Evolutionary conservation across 441 rosid genomes (phyloP).

Genomic region (Gossypium schwendimanii): DNA sequence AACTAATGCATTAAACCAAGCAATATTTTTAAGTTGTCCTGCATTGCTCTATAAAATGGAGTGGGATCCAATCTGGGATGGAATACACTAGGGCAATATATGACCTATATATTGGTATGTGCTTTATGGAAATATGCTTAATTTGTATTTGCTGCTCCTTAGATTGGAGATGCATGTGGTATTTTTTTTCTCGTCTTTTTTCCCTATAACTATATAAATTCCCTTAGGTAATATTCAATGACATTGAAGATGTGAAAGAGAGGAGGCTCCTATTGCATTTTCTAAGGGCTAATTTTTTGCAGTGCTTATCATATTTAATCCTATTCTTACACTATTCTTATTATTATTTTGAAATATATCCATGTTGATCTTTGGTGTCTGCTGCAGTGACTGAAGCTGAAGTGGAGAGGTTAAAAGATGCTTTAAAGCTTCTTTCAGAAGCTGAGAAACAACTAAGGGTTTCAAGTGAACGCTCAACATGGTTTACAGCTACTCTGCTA

Average conservation of each 20-base stretch:
- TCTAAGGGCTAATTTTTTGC: background rate
- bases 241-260: background rate
- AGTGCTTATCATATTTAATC: background rate
- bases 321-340: background rate
- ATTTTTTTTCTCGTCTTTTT: background rate
- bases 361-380: conserved; percentile 17
- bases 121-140: background rate
- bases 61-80: background rate
- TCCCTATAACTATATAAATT: background rate
- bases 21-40: background rate
- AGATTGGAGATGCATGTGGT: background rate
- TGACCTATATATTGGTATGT: background rate
- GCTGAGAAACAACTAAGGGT: conserved; percentile 88
- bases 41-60: background rate
- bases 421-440: conserved; percentile 91
- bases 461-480: conserved; percentile 88
- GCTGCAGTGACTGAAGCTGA: conserved; percentile 76
- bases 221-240: background rate
- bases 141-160: background rate
- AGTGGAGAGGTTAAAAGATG: conserved; percentile 77
- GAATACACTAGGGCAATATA: background rate
- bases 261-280: background rate
- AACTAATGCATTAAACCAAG: conserved; percentile 1
- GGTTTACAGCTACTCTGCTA: conserved; percentile 92
- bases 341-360: background rate